A percentile compares a stretch with the other conserved stretches of the same genome.
Conservation (phyloP, 2,329 filamentous ascomycete species). For the Arthrobotrys entomopaga region DNA sequence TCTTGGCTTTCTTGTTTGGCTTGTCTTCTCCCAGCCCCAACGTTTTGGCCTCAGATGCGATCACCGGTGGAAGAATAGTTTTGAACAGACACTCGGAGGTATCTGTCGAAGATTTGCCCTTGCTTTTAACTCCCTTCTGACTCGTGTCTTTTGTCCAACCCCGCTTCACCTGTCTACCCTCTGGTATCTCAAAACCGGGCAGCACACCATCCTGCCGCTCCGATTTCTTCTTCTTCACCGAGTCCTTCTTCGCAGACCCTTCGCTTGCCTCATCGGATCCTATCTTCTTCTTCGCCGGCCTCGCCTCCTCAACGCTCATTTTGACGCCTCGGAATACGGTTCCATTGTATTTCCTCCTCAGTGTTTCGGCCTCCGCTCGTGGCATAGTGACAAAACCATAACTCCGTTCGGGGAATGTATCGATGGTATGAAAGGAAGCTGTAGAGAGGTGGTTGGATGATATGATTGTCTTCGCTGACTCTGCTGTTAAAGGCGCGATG, state of each 20-base stretch:
- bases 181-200: slow-evolving; percentile 76
- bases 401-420: slow-evolving; percentile 87
- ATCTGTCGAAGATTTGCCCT: slow-evolving; percentile 59
- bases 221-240: slow-evolving; percentile 62
- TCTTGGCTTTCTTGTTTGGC: slow-evolving; percentile 62
- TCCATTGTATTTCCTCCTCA: slow-evolving; percentile 91
- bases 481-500: slow-evolving; percentile 83
- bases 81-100: slow-evolving; percentile 86
- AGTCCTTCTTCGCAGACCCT: slow-evolving; percentile 53
- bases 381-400: slow-evolving; percentile 93
- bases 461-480: slow-evolving; percentile 77
- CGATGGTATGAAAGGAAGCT: slow-evolving; percentile 85
- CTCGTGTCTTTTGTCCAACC: slow-evolving; percentile 79
- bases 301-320: slow-evolving; percentile 83
- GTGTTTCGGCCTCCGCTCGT: slow-evolving; percentile 81
- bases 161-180: slow-evolving; percentile 82
- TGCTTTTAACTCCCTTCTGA: slow-evolving; percentile 61
- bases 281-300: slow-evolving; percentile 66
- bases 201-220: slow-evolving; percentile 67
- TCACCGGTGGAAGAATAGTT: slow-evolving; percentile 75
- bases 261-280: slow-evolving; percentile 58
- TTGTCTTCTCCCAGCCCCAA: slow-evolving; percentile 59
- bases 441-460: slow-evolving; percentile 69
- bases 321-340: slow-evolving; percentile 84
- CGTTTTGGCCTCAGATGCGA: slow-evolving; percentile 58